Percentiles rank a stretch among this genome's conserved stretches.
Conservation (phyloP, 78 protist genomes). For the Pelomyxa schiedti region DNA sequence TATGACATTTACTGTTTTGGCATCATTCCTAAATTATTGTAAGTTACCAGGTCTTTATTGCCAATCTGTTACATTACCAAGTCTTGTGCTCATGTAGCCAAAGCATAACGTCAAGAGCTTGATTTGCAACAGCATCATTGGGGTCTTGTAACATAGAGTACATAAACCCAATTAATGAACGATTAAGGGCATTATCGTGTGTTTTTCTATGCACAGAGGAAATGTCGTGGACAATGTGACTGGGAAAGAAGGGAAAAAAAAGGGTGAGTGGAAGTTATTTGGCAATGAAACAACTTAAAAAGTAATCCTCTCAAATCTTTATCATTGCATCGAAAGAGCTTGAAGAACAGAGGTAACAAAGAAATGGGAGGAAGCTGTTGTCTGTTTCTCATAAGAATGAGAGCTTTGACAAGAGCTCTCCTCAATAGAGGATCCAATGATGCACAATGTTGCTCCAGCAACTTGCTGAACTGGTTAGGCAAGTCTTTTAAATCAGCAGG, state of each 20-base stretch:
- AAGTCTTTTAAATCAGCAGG: constrained; percentile 30
- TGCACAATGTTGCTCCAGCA: constrained; percentile 44
- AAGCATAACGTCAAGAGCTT: constrained; percentile 71
- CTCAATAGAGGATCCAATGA: constrained; percentile 43
- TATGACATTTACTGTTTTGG: constrained; percentile 77
- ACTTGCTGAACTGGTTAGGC: constrained; percentile 18
- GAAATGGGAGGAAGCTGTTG: constrained; percentile 1
- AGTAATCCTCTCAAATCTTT: constrained; percentile 50
- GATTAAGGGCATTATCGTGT: constrained; percentile 52
- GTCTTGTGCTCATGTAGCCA: constrained; percentile 58
- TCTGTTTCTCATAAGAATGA: constrained; percentile 55
- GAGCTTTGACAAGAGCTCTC: constrained; percentile 27
- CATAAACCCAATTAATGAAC: constrained; percentile 66
- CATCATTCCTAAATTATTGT: constrained; percentile 21
- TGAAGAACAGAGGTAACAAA: constrained; percentile 61
- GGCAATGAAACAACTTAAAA: background rate
- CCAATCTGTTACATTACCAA: constrained; percentile 31
- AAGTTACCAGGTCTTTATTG: background rate
- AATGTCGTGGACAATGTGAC: constrained; percentile 69
- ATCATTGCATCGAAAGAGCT: constrained; percentile 67
- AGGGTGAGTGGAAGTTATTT: background rate
- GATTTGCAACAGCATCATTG: constrained; percentile 31
- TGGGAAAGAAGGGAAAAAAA: background rate
- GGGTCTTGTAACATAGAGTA: constrained; percentile 54
- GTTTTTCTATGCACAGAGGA: constrained; percentile 34